phyloP scores from a whole-genome alignment of 257 asterid species.

The Asclepias syriaca region DNA sequence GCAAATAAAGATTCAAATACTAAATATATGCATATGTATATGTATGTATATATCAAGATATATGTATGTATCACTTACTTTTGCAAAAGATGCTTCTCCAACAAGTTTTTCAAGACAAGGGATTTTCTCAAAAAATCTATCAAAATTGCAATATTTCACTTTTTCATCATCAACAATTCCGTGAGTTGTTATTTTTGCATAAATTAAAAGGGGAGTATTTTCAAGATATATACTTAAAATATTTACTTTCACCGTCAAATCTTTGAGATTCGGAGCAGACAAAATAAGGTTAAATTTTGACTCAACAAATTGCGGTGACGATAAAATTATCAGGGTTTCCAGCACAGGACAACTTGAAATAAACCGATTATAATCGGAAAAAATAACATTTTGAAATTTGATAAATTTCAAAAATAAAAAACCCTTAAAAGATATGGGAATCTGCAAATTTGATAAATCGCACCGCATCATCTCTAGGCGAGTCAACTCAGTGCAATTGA shows the following conservation, averaged over 20 bases:
- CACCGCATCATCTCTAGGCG: conserved; percentile 69
- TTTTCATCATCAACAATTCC: conserved; percentile 42
- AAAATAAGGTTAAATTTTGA: conserved; percentile 46
- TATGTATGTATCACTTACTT: conserved; percentile 56
- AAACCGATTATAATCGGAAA: conserved; percentile 53
- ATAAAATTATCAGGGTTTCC: conserved; percentile 45
- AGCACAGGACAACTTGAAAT: conserved; percentile 82
- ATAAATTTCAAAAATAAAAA: conserved; percentile 58
- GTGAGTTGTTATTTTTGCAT: conserved; percentile 60
- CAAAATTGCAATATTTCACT: conserved; percentile 61
- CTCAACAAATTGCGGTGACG: too few relatives aligned
- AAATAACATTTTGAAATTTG: conserved; percentile 59
- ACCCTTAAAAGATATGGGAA: conserved; percentile 46
- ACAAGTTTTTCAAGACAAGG: conserved; percentile 68
- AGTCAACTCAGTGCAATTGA: conserved; percentile 50
- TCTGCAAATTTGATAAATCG: conserved; percentile 26
- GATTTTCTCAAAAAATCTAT: conserved; percentile 74
- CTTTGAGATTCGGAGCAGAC: conserved; percentile 75
- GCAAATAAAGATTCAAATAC: background rate
- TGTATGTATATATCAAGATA: too few relatives aligned
- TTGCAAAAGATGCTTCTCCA: conserved; percentile 61
- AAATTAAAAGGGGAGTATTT: conserved; percentile 56
- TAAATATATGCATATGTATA: background rate
- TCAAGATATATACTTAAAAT: conserved; percentile 67
- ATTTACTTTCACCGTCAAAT: conserved; percentile 77